phyloP scores from a whole-genome alignment of 371 early-diverging fungal genomes.

The Phascolomyces articulosus region DNA sequence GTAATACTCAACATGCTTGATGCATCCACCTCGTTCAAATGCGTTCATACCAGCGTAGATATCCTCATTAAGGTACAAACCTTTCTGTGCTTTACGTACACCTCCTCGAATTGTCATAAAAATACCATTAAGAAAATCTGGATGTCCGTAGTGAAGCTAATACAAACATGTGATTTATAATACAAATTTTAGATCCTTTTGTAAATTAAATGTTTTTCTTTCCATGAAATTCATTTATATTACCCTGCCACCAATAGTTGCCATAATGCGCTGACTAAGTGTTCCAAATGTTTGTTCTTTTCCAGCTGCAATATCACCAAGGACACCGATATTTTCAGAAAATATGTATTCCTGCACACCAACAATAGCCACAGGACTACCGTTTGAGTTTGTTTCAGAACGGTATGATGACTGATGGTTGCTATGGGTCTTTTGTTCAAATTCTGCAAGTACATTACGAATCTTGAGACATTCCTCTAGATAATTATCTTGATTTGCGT shows the following conservation, averaged over 20 bases:
- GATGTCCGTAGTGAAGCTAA: slow-evolving; percentile 87
- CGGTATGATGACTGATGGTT: slow-evolving; percentile 65
- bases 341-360: slow-evolving; percentile 93
- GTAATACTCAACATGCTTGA: slow-evolving; percentile 90
- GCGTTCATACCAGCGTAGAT: slow-evolving; percentile 95
- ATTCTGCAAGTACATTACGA: slow-evolving; percentile 84
- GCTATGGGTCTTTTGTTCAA: slow-evolving; percentile 72
- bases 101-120: slow-evolving; percentile 91
- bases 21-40: slow-evolving; percentile 82
- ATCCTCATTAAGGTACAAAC: slow-evolving; percentile 91
- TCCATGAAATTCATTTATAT: neutral
- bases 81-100: slow-evolving; percentile 90
- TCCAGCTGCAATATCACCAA: slow-evolving; percentile 91
- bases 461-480: slow-evolving; percentile 89
- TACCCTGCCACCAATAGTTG: slow-evolving; percentile 79
- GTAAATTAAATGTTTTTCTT: no score
- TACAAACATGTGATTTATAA: neutral
- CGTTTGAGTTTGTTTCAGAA: slow-evolving; percentile 40
- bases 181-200: neutral
- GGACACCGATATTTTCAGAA: slow-evolving; percentile 84
- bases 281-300: slow-evolving; percentile 93
- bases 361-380: slow-evolving; percentile 88
- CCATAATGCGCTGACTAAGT: slow-evolving; percentile 85
- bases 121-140: slow-evolving; percentile 88
- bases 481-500: slow-evolving; percentile 94